phyloP scores from a whole-genome alignment of 75 land plant species.

The Cryptomeria japonica region DNA sequence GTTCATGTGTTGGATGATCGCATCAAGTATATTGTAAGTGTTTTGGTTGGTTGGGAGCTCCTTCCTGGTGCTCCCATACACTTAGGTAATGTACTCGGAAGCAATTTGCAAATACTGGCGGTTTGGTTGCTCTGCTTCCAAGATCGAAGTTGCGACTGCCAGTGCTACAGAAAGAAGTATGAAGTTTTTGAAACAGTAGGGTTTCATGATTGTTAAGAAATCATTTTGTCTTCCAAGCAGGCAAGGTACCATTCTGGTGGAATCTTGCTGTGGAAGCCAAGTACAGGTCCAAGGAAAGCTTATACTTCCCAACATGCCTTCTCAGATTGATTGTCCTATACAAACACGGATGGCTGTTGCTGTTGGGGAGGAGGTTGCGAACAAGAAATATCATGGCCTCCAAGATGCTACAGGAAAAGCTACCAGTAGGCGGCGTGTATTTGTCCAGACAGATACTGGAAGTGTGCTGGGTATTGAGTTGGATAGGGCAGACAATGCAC shows the following conservation, averaged over 20 bases:
- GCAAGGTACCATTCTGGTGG: slow-evolving; percentile 1
- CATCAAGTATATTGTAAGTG: background rate
- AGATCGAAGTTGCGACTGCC: background rate
- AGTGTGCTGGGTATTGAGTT: slow-evolving; percentile 50
- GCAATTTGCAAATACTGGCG: background rate
- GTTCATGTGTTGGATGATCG: background rate
- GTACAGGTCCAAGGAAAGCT: background rate
- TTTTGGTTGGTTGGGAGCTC: background rate
- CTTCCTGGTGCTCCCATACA: background rate
- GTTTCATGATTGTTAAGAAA: slow-evolving; percentile 8
- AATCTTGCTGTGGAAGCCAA: slow-evolving; percentile 6
- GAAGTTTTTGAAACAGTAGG: background rate
- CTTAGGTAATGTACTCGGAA: background rate
- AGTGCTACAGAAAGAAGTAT: background rate
- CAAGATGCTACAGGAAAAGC: background rate
- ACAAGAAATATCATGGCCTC: slow-evolving; percentile 20
- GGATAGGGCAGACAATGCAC: slow-evolving; percentile 41
- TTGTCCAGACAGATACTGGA: slow-evolving; percentile 50
- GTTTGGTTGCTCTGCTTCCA: background rate
- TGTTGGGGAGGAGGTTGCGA: slow-evolving; percentile 25
- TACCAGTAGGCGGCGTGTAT: slow-evolving; percentile 31
- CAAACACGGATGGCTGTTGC: slow-evolving; percentile 33
- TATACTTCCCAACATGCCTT: background rate
- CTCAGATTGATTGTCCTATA: slow-evolving; percentile 22
- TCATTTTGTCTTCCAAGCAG: background rate